phyloP scores from a whole-genome alignment of 2,329 filamentous ascomycete genomes.

The Aspergillus viridinutans region DNA sequence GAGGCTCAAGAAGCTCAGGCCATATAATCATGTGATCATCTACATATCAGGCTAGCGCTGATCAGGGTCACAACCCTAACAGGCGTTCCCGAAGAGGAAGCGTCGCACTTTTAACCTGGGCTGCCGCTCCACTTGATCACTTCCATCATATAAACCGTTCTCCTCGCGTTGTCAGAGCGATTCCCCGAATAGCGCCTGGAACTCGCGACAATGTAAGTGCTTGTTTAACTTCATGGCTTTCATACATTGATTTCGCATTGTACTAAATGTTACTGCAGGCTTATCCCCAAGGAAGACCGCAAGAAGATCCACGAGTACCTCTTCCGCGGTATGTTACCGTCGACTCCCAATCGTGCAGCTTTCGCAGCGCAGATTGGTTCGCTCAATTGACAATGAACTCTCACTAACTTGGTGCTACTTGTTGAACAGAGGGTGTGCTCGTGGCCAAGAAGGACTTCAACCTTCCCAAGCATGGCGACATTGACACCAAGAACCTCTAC shows the following conservation, averaged over 20 bases:
- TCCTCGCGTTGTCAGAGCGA: constrained; percentile 48
- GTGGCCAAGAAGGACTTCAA: constrained; percentile 99
- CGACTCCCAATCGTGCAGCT: constrained; percentile 14
- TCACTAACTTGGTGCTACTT: constrained; percentile 3
- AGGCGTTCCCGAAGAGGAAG: constrained; percentile 23
- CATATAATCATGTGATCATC: constrained; percentile 4
- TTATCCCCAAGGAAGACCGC: constrained; percentile 99
- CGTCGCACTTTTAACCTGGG: constrained; percentile 35
- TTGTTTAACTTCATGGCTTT: not conserved
- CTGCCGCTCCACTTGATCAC: constrained; percentile 29
- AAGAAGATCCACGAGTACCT: constrained; percentile 99
- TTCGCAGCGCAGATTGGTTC: not conserved
- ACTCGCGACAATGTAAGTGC: constrained; percentile 51
- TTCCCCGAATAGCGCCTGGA: constrained; percentile 51
- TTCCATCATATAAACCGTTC: constrained; percentile 34
- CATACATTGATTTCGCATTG: not conserved
- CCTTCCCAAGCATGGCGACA: constrained; percentile 93
- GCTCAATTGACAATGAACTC: constrained; percentile 9
- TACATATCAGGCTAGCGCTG: constrained; percentile 5
- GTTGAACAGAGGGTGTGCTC: constrained; percentile 65
- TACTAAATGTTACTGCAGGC: constrained; percentile 52
- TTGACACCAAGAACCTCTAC: constrained; percentile 99
- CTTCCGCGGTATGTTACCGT: constrained; percentile 68
- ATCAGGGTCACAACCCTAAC: constrained; percentile 31
- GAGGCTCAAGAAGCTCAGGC: not conserved